phyloP scores from a whole-genome alignment of 371 early-diverging fungal genomes.

The Syncephalis plumigaleata region DNA sequence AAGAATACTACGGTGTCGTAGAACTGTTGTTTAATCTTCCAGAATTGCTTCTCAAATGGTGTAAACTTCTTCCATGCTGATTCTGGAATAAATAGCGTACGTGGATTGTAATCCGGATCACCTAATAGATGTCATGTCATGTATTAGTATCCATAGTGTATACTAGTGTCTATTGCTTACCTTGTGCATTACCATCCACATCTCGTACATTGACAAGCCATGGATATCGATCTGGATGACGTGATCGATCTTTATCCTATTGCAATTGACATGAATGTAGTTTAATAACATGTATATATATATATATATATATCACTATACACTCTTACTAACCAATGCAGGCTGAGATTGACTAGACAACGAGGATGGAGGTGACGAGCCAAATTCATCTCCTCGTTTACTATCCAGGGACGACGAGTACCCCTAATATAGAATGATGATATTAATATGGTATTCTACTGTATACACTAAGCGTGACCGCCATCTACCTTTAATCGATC shows the following conservation, averaged over 20 bases:
- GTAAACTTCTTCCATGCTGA: constrained; percentile 74
- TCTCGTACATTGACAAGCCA: constrained; percentile 80
- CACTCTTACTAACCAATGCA: too few relatives aligned
- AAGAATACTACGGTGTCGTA: constrained; percentile 99
- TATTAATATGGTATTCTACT: too few relatives aligned
- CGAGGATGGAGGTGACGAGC: too few relatives aligned
- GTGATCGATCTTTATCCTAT: constrained; percentile 5
- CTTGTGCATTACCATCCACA: constrained; percentile 38
- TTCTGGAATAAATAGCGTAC: constrained; percentile 80
- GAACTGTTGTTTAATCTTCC: constrained; percentile 93
- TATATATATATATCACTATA: too few relatives aligned
- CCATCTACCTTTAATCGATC: too few relatives aligned
- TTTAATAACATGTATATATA: too few relatives aligned
- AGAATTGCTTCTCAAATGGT: constrained; percentile 98
- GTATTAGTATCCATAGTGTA: not conserved
- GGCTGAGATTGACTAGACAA: too few relatives aligned
- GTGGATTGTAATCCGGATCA: constrained; percentile 84
- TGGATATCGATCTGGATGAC: constrained; percentile 68
- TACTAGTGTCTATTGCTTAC: constrained; percentile 12
- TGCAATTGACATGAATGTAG: not conserved
- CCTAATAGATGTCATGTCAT: constrained; percentile 9
- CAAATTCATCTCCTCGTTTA: too few relatives aligned
- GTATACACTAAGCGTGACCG: too few relatives aligned
- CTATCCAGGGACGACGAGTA: too few relatives aligned
- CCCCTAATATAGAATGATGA: too few relatives aligned